These are phyloP conservation scores for Yamadazyma spencermartinsiae DNA, from an alignment of 1,139 yeast species.

Conservation along the genomic window DNA sequence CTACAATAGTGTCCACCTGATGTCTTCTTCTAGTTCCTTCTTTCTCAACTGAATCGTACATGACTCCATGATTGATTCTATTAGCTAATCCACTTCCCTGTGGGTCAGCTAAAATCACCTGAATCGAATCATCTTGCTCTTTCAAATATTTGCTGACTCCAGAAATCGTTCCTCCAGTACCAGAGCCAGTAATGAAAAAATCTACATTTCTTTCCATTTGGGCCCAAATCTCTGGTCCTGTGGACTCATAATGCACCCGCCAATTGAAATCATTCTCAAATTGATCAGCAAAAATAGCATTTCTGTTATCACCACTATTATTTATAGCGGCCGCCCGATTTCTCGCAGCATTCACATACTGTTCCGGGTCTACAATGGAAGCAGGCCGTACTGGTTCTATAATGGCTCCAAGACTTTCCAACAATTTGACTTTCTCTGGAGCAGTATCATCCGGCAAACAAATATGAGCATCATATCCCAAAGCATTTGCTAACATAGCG, in stretches of 20 bases:
- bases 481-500: slow-evolving; percentile 82
- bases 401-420: slow-evolving; percentile 75
- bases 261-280: slow-evolving; percentile 93
- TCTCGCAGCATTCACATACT: slow-evolving; percentile 88
- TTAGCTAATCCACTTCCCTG: slow-evolving; percentile 93
- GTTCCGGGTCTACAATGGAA: slow-evolving; percentile 88
- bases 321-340: slow-evolving; percentile 59
- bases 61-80: slow-evolving; percentile 83
- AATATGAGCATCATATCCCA: slow-evolving; percentile 88
- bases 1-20: slow-evolving; percentile 92
- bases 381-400: slow-evolving; percentile 94
- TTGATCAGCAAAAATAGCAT: slow-evolving; percentile 90
- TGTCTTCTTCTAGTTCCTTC: slow-evolving; percentile 95
- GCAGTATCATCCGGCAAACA: slow-evolving; percentile 97
- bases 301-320: slow-evolving; percentile 35
- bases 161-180: slow-evolving; percentile 79
- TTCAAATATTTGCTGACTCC: slow-evolving; percentile 81
- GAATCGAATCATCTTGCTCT: slow-evolving; percentile 36
- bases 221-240: slow-evolving; percentile 86
- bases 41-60: slow-evolving; percentile 85
- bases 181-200: slow-evolving; percentile 77
- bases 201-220: slow-evolving; percentile 67
- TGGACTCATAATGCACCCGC: slow-evolving; percentile 75
- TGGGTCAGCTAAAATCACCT: slow-evolving; percentile 81
- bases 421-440: slow-evolving; percentile 69